Evolutionary conservation across 371 early-diverging fungal species (phyloP).

Genomic region (Syncephalastrum contaminatum): DNA sequence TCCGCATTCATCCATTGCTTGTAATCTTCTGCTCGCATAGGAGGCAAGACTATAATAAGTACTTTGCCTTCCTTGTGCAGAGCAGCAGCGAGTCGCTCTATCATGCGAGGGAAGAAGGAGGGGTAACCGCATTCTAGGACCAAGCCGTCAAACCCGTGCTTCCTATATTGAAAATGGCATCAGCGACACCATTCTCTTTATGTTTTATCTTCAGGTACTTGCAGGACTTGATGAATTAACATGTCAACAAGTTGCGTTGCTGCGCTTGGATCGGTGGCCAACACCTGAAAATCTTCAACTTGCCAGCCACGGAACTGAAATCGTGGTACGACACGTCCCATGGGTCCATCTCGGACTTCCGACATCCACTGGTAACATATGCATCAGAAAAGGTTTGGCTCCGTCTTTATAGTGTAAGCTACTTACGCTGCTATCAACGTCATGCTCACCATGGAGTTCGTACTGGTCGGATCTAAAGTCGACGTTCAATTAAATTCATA

Average conservation of each 20-base stretch:
- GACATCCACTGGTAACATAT: conserved; percentile 47
- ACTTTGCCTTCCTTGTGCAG: conserved; percentile 29
- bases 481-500: conserved; percentile 9
- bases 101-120: conserved; percentile 36
- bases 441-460: conserved; percentile 55
- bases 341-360: conserved; percentile 37
- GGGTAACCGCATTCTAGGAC: conserved; percentile 56
- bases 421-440: conserved; percentile 53
- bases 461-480: conserved; percentile 16
- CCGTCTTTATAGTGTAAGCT: background rate
- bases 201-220: conserved; percentile 11
- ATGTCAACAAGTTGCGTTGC: conserved; percentile 22
- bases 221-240: conserved; percentile 37
- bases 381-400: background rate
- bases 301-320: conserved; percentile 53
- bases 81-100: conserved; percentile 21
- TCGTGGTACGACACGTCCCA: conserved; percentile 55
- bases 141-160: conserved; percentile 54
- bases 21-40: conserved; percentile 32
- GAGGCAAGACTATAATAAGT: conserved; percentile 54
- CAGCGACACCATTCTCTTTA: background rate
- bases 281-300: conserved; percentile 34
- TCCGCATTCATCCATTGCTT: conserved; percentile 26
- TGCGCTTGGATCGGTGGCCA: conserved; percentile 25
- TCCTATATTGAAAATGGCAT: conserved; percentile 18